A percentile compares a stretch with the other conserved stretches of the same genome.
These are phyloP conservation scores for Ophiosphaerella herpotricha DNA, from an alignment of 2,329 filamentous ascomycete genomes.

Conservation along the genomic window DNA sequence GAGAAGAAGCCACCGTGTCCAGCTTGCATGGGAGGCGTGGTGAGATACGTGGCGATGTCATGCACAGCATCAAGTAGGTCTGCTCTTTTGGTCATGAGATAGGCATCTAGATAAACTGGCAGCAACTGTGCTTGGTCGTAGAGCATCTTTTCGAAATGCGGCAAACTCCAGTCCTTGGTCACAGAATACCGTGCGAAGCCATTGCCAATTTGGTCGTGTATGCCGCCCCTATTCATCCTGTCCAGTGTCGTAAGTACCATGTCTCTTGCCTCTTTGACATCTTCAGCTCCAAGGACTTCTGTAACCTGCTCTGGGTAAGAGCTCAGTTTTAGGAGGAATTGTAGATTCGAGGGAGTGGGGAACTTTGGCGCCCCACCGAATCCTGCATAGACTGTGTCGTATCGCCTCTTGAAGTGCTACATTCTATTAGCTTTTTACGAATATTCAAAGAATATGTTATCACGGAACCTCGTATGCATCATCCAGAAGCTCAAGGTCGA, in stretches of 20 bases:
- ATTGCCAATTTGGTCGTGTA: slow-evolving; percentile 76
- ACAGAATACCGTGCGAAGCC: slow-evolving; percentile 86
- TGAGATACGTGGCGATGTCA: slow-evolving; percentile 86
- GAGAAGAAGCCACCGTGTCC: slow-evolving; percentile 78
- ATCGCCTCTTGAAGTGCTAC: slow-evolving; percentile 31
- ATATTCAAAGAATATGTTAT: slow-evolving; percentile 47
- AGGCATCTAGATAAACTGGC: slow-evolving; percentile 83
- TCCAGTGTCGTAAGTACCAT: slow-evolving; percentile 84
- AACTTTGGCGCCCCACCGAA: slow-evolving; percentile 83
- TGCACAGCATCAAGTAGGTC: slow-evolving; percentile 79
- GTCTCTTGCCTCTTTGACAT: slow-evolving; percentile 71
- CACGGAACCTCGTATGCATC: slow-evolving; percentile 70
- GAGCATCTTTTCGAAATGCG: slow-evolving; percentile 97
- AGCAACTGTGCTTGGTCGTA: slow-evolving; percentile 90
- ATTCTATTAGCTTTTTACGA: slow-evolving; percentile 1
- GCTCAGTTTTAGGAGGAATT: slow-evolving; percentile 76
- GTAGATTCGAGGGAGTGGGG: slow-evolving; percentile 81
- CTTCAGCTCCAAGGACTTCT: slow-evolving; percentile 84
- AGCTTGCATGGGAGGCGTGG: slow-evolving; percentile 69
- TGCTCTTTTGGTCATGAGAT: slow-evolving; percentile 67
- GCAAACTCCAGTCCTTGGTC: slow-evolving; percentile 88
- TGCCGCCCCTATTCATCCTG: slow-evolving; percentile 73
- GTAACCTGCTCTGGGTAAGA: slow-evolving; percentile 73
- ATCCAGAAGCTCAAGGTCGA: slow-evolving; percentile 90
- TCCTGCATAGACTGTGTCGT: slow-evolving; percentile 52